phyloP scores from a whole-genome alignment of 495 filamentous ascomycete species.

The Melanomma pulvis-pyrius region DNA sequence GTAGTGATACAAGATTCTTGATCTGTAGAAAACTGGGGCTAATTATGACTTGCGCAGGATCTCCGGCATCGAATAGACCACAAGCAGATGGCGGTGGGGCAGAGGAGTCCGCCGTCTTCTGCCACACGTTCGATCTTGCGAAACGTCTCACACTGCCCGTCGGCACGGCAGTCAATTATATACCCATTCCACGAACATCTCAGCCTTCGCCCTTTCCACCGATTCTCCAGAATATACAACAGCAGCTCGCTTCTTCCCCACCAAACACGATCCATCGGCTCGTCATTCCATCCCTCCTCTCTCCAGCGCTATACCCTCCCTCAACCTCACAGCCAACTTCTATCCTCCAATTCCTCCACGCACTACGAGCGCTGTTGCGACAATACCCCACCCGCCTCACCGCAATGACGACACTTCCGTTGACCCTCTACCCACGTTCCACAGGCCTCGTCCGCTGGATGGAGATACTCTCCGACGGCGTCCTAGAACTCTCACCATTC shows the following conservation, averaged over 20 bases:
- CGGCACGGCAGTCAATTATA: slow-evolving; percentile 59
- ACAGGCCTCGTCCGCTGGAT: slow-evolving; percentile 84
- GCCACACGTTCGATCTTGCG: slow-evolving; percentile 86
- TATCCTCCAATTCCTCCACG: slow-evolving; percentile 82
- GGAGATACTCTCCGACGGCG: slow-evolving; percentile 81
- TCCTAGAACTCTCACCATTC: slow-evolving; percentile 86
- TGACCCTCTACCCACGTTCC: slow-evolving; percentile 77
- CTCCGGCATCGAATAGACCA: slow-evolving; percentile 1
- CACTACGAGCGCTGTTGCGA: slow-evolving; percentile 72
- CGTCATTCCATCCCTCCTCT: slow-evolving; percentile 79
- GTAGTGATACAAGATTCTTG: neutral
- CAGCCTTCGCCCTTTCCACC: slow-evolving; percentile 60
- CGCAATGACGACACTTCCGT: slow-evolving; percentile 74
- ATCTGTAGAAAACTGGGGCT: neutral
- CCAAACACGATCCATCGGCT: slow-evolving; percentile 74
- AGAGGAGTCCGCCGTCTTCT: slow-evolving; percentile 56
- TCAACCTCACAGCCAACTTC: slow-evolving; percentile 66
- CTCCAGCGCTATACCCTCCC: slow-evolving; percentile 77
- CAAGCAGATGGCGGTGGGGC: neutral
- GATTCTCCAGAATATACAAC: slow-evolving; percentile 64
- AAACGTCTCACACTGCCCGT: slow-evolving; percentile 71
- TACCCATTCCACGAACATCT: slow-evolving; percentile 49
- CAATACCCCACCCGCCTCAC: slow-evolving; percentile 67
- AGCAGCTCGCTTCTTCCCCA: slow-evolving; percentile 60
- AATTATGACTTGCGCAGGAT: neutral